phyloP scores from a whole-genome alignment of 2,329 filamentous ascomycete species.

The Microcera coccophila region DNA sequence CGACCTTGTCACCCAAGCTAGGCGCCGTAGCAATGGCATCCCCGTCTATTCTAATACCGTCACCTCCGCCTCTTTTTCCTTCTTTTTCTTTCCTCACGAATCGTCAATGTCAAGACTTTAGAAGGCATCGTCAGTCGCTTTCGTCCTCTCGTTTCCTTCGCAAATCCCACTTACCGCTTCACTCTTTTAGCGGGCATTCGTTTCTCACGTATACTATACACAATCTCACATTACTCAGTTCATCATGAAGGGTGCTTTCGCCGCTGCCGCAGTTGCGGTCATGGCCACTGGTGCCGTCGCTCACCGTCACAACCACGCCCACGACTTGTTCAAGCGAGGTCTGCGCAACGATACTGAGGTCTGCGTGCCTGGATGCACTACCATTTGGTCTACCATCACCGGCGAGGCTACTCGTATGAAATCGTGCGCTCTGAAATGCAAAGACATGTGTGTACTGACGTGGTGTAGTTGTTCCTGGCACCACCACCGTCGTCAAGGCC shows the following conservation, averaged over 20 bases:
- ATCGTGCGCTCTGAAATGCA: not conserved
- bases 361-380: conserved; percentile 64
- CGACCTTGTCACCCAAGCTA: conserved; percentile 14
- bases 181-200: conserved; percentile 85
- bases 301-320: conserved; percentile 59
- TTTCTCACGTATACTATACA: conserved; percentile 39
- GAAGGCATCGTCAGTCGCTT: conserved; percentile 46
- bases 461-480: conserved; percentile 35
- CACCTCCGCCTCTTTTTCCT: conserved; percentile 34
- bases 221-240: conserved; percentile 15
- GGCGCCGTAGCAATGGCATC: conserved; percentile 40
- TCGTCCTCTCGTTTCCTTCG: conserved; percentile 48
- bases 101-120: conserved; percentile 49
- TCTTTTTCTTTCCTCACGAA: conserved; percentile 36
- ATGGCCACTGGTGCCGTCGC: conserved; percentile 55
- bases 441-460: conserved; percentile 15
- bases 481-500: conserved; percentile 17
- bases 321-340: conserved; percentile 56
- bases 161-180: conserved; percentile 61
- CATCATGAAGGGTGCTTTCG: conserved; percentile 68
- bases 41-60: conserved; percentile 31
- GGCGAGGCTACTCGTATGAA: conserved; percentile 62
- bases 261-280: conserved; percentile 62
- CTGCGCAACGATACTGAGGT: conserved; percentile 41
- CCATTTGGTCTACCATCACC: conserved; percentile 67